phyloP scores from a whole-genome alignment of 805 yeast genomes.

The Metschnikowia noctiluminum region DNA sequence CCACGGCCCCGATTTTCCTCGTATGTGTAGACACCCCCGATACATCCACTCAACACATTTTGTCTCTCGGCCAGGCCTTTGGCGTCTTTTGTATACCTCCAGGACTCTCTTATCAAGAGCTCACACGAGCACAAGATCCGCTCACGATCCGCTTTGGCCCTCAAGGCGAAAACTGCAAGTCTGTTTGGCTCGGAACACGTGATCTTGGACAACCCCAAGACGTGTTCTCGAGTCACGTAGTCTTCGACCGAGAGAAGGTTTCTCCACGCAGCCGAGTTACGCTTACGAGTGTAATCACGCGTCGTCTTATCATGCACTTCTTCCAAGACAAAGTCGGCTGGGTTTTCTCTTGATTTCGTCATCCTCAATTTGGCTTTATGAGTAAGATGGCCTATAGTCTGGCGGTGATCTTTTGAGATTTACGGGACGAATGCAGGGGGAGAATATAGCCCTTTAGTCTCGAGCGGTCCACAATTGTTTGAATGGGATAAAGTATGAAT shows the following conservation, averaged over 20 bases:
- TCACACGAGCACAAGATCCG: conserved; percentile 33
- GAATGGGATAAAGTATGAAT: no score
- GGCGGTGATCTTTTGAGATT: no score
- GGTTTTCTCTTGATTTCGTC: conserved; percentile 7
- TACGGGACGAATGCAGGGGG: no score
- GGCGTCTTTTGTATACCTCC: conserved; percentile 20
- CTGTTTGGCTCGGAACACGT: conserved; percentile 17
- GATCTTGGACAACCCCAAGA: conserved; percentile 25
- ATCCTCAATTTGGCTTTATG: background rate
- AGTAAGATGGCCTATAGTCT: background rate
- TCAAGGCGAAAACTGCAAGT: conserved; percentile 26
- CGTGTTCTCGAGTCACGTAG: conserved; percentile 33
- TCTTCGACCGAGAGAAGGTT: conserved; percentile 32
- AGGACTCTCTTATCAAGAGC: conserved; percentile 29
- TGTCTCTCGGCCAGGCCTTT: conserved; percentile 17
- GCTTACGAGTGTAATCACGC: conserved; percentile 31
- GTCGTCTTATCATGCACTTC: conserved; percentile 22
- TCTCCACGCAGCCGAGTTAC: conserved; percentile 36
- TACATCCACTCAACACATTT: conserved; percentile 30
- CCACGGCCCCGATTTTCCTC: conserved; percentile 37
- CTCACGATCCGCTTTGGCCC: conserved; percentile 18
- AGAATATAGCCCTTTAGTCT: no score
- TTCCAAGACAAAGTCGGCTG: conserved; percentile 15
- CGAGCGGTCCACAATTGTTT: no score
- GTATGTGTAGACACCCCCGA: conserved; percentile 42